These are phyloP conservation scores for Juglanconis juglandina DNA, from an alignment of 2,329 filamentous ascomycete genomes.

Conservation along the genomic window DNA sequence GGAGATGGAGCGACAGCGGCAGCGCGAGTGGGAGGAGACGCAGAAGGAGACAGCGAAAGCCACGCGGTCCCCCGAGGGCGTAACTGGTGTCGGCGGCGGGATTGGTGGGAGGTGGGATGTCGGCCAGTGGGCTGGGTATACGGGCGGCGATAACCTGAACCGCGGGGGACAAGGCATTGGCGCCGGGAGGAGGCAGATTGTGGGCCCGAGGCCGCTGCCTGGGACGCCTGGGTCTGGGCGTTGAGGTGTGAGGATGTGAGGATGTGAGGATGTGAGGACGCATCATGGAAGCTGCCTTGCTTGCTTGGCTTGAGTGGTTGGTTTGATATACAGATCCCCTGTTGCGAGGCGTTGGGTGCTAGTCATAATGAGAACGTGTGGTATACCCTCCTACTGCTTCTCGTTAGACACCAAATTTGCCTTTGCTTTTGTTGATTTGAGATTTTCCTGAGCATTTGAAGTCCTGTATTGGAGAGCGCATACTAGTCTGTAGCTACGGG, in stretches of 20 bases:
- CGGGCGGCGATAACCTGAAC: constrained; percentile 73
- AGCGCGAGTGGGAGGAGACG: constrained; percentile 75
- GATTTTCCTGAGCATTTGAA: too few relatives aligned
- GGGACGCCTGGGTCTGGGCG: constrained; percentile 24
- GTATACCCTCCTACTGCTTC: background rate
- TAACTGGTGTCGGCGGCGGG: constrained; percentile 65
- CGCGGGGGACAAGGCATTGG: constrained; percentile 63
- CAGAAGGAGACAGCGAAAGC: constrained; percentile 63
- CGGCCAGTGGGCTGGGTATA: constrained; percentile 70
- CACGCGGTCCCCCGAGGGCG: constrained; percentile 46
- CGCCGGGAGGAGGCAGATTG: constrained; percentile 70
- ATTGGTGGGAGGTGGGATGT: constrained; percentile 71
- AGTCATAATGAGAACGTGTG: background rate
- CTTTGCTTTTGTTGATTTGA: too few relatives aligned
- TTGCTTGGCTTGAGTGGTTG: background rate
- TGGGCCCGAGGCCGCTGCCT: constrained; percentile 69
- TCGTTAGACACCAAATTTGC: background rate
- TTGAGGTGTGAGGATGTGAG: background rate
- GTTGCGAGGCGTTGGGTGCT: background rate
- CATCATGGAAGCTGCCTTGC: background rate
- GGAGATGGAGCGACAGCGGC: constrained; percentile 73
- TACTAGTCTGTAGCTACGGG: too few relatives aligned
- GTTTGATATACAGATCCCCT: constrained; percentile 1
- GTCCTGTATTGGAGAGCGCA: too few relatives aligned
- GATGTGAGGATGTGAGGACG: too few relatives aligned